These are phyloP conservation scores for Tinospora cordifolia DNA, from an alignment of 164 flowering plant genomes.

Conservation along the genomic window DNA sequence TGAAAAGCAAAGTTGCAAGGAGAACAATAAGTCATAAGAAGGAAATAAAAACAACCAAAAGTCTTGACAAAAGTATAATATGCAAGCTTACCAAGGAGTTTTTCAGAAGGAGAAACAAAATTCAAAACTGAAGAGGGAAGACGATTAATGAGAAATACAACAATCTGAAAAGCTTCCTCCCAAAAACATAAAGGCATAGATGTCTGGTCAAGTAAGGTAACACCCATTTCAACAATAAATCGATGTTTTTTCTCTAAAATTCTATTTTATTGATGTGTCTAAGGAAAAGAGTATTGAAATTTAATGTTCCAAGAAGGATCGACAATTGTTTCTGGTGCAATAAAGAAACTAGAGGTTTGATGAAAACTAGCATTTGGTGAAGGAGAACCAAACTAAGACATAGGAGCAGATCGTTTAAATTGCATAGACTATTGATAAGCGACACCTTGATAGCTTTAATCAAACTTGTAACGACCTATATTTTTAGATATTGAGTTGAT, in stretches of 20 bases:
- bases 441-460: too few relatives aligned
- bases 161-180: neutral
- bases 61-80: neutral
- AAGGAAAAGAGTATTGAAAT: too few relatives aligned
- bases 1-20: neutral
- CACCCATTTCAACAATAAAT: neutral
- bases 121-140: neutral
- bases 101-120: neutral
- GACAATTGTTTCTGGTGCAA: too few relatives aligned
- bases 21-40: neutral
- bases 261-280: neutral
- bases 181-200: neutral
- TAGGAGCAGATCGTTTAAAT: too few relatives aligned
- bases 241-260: neutral
- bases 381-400: too few relatives aligned
- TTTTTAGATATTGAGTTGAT: too few relatives aligned
- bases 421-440: too few relatives aligned
- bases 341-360: too few relatives aligned
- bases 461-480: too few relatives aligned
- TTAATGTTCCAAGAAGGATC: too few relatives aligned
- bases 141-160: neutral
- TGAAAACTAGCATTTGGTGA: too few relatives aligned
- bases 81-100: neutral
- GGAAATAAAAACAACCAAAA: conserved; percentile 1
- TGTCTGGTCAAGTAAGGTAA: neutral